Evolutionary conservation across 768 basidiomycete species (phyloP), one percentile per base, ranked within the genome.

Genomic region (Mycena galericulata): DNA sequence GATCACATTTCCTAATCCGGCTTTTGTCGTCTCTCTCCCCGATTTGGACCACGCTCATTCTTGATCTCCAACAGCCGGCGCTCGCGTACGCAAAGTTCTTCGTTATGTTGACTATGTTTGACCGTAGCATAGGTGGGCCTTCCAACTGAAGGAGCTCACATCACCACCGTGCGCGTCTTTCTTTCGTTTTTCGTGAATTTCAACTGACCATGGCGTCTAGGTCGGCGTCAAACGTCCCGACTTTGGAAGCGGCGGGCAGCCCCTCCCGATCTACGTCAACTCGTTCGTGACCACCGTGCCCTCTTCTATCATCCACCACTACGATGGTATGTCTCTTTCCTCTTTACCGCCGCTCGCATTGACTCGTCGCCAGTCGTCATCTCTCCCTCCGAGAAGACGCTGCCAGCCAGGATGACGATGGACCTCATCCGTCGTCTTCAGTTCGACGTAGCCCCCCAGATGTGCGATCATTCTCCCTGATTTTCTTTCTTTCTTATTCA

Each of bases 191-290:
- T 6, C 12, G n/a, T 51, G 29, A 26, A 24, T 17, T 59, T 17
- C 22, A 38, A 17, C 26, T 51, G 20, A 34, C 41, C 10, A 6
- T 1, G 0, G 15, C 24, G n/a, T 29, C 4, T 17, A 71, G 70
- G 81, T 92, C 43, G 92, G 92, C 20, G 93, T 94, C 40, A 90
- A 86, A 72, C 84, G 93, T 43, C 85, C 90, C 30, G 86, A 83
- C 40, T 92, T 85, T 72, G 93, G 91, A 24, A 84, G 81, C 0
- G 82, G 83, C 12, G 93, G 93, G 4, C 75, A 75, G 26, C 72
- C 74, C 46, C 67, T 82, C 18, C 76, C 77, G 27, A 81, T 85
- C 55, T 79, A 65, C 57, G 84, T 86, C 34, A 95, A 95, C 76
- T 90, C 90, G 57, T 95, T 93, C 71, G 75, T 75, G 45, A 87